Evolutionary conservation across 345 rosid genomes (phyloP).

Genomic region (Ailanthus altissimus): DNA sequence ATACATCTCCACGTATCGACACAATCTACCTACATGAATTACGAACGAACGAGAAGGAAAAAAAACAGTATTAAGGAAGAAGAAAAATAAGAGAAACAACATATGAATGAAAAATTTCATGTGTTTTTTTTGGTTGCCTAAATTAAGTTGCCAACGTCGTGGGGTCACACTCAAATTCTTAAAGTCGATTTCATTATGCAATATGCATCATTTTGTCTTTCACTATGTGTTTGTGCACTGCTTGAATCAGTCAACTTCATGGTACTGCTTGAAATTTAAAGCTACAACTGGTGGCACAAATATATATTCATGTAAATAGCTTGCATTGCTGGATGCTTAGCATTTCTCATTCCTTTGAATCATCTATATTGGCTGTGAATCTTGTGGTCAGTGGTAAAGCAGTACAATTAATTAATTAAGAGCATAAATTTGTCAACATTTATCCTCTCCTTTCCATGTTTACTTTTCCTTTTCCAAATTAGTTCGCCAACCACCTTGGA

Average conservation of each 20-base stretch:
- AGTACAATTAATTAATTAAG: too few species aligned
- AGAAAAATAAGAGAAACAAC: background rate
- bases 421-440: too few species aligned
- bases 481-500: background rate
- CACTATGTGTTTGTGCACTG: conserved; percentile 37
- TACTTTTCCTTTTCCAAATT: background rate
- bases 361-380: too few species aligned
- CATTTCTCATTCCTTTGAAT: too few species aligned
- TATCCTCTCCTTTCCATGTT: too few species aligned
- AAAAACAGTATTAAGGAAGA: background rate
- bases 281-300: background rate
- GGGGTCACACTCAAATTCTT: conserved; percentile 20
- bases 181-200: conserved; percentile 13
- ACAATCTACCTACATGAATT: background rate
- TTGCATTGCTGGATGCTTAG: too few species aligned
- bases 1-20: background rate
- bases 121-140: background rate
- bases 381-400: too few species aligned
- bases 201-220: conserved; percentile 42
- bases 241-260: conserved; percentile 33
- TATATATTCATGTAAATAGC: too few species aligned
- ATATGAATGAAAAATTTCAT: background rate
- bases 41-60: background rate
- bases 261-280: background rate
- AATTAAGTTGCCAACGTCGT: background rate